Evolutionary conservation across 208 protist genomes (phyloP), one percentile per base, ranked within the genome.

Genomic region (Naegleria fowleri): DNA sequence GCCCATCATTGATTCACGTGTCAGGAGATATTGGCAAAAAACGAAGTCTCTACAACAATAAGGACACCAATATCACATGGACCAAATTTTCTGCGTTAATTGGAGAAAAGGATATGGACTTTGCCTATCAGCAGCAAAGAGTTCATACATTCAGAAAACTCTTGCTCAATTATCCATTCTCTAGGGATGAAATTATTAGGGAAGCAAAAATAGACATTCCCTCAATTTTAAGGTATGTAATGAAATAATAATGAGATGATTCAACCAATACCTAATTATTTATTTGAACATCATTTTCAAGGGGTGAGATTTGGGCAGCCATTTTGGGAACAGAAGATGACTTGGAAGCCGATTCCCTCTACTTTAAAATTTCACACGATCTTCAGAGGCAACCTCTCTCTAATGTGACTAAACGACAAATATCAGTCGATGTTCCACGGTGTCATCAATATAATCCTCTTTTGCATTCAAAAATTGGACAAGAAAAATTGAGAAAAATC

Each of bases 391-490:
- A 85, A 43, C 67, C 67, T 43, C 13, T 85, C 15, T 43, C 15
- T 43, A 85, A 36, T 85, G n/a, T 85, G 7, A 75, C 38, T 51
- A 43, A 33, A 15, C 52, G 96, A 25, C 98, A 99, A 92, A 95
- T 99, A 41, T 90, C 95, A 40, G 94, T 98, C 2, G 98, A 99
- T 92, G 96, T 98, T 48, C 97, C 97, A 0, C 95, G 98, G 83
- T 98, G 97, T 91, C 97, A 98, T 92, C 97, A 97, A 91, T 98
- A 98, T 92, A 94, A 98, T 93, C 94, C 93, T 25, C 90, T 98
- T 0, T 92, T 99, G 5, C 86, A 94, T 33, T 95, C 95, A 0
- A 90, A 94, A 5, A 93, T 92, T 48, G 97, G 96, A 11, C 95
- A 97, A 13, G 93, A 92, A 36, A 94, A 95, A 83, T 92, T 98